Percentiles rank a stretch among this genome's conserved stretches.
phyloP scores from a whole-genome alignment of 495 filamentous ascomycete species.

The Mytilinidion resinicola region DNA sequence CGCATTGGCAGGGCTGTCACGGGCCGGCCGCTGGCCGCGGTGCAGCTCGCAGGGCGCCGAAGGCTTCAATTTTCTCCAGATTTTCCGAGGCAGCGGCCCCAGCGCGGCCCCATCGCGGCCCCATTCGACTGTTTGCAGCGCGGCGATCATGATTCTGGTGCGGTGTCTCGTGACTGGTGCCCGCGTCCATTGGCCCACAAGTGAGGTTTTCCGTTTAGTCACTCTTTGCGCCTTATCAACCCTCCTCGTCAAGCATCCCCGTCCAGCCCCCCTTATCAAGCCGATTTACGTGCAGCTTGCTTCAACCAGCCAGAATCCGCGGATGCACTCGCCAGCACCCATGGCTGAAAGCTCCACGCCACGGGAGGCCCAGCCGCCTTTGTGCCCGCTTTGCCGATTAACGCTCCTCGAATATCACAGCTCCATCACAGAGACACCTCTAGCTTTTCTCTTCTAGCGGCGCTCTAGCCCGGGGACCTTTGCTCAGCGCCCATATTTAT shows the following conservation, averaged over 20 bases:
- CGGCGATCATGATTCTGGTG: too few species aligned
- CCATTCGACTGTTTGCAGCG: too few species aligned
- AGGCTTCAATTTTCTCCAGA: too few species aligned
- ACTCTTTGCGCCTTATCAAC: slow-evolving; percentile 22
- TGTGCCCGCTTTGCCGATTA: not conserved
- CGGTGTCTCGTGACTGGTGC: slow-evolving; percentile 10
- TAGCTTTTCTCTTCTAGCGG: not conserved
- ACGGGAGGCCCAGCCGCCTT: not conserved
- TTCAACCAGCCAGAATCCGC: not conserved
- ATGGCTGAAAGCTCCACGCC: not conserved
- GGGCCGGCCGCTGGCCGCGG: too few species aligned
- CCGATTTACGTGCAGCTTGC: slow-evolving; percentile 3
- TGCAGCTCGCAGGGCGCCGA: too few species aligned
- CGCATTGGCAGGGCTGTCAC: too few species aligned
- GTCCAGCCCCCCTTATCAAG: slow-evolving; percentile 18
- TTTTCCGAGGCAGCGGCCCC: too few species aligned
- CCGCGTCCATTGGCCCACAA: too few species aligned
- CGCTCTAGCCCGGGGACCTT: not conserved
- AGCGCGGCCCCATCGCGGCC: too few species aligned
- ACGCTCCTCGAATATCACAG: not conserved
- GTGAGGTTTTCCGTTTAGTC: too few species aligned
- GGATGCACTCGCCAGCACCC: not conserved
- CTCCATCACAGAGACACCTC: too few species aligned
- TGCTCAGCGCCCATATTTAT: not conserved
- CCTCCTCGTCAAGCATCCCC: not conserved